Evolutionary conservation across 106 monocot genomes (phyloP).

Genomic region (Gastrodia elata): DNA sequence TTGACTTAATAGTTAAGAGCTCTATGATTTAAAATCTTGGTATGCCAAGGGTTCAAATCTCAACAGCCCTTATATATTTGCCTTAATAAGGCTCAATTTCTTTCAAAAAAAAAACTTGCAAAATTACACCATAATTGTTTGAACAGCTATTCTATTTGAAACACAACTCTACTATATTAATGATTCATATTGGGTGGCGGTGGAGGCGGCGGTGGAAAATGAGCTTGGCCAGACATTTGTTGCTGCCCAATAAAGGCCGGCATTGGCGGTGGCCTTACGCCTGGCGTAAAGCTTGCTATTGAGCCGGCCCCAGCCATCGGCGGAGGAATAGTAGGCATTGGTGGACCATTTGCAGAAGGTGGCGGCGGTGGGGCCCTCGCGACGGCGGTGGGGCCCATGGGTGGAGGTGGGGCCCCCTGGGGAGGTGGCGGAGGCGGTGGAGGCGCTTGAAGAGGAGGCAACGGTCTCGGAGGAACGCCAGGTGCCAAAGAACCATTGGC

Average conservation of each 20-base stretch:
- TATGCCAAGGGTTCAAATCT: too few species aligned
- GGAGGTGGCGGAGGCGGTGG: slow-evolving; percentile 54
- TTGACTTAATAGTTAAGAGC: too few species aligned
- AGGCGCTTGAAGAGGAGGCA: slow-evolving; percentile 43
- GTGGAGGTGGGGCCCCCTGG: slow-evolving; percentile 27
- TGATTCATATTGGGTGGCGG: slow-evolving; percentile 38
- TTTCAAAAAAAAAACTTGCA: too few species aligned
- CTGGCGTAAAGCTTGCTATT: slow-evolving; percentile 62
- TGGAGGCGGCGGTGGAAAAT: slow-evolving; percentile 11
- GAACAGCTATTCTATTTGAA: too few species aligned
- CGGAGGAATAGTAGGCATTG: slow-evolving; percentile 52
- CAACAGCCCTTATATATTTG: too few species aligned
- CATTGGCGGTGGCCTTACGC: slow-evolving; percentile 9
- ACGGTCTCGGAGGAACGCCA: slow-evolving; percentile 40
- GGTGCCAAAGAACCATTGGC: slow-evolving; percentile 42
- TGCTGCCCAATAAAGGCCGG: slow-evolving; percentile 22
- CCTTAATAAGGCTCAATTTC: too few species aligned
- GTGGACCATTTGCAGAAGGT: slow-evolving; percentile 40
- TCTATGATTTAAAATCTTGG: too few species aligned
- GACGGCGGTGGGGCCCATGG: slow-evolving; percentile 12
- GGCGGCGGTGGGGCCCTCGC: slow-evolving; percentile 44
- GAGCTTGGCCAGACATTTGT: slow-evolving; percentile 18
- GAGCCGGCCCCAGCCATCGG: slow-evolving; percentile 32
- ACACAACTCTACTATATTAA: too few species aligned
- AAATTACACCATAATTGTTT: too few species aligned